These are phyloP conservation scores for Magnolia sinica DNA, from an alignment of 164 flowering plant genomes.

Conservation along the genomic window DNA sequence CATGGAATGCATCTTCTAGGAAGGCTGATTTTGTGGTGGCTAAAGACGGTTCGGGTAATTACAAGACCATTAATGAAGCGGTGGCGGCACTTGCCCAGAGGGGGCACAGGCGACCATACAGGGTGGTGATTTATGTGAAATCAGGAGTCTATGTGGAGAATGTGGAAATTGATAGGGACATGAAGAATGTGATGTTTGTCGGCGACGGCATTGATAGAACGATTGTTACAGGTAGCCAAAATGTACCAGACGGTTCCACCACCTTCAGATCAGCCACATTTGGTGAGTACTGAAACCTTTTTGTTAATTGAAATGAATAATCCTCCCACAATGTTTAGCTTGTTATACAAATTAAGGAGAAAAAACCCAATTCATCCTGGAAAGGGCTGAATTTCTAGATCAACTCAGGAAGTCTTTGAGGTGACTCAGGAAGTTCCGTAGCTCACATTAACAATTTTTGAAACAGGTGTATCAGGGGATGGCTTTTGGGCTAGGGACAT, in stretches of 20 bases:
- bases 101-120: slow-evolving; percentile 15
- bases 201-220: slow-evolving; percentile 69
- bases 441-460: neutral
- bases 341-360: too few species aligned
- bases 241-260: slow-evolving; percentile 47
- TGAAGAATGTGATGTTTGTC: slow-evolving; percentile 49
- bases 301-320: neutral
- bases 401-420: neutral
- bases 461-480: slow-evolving; percentile 51
- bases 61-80: slow-evolving; percentile 51
- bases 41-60: slow-evolving; percentile 59
- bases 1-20: slow-evolving; percentile 37
- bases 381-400: neutral
- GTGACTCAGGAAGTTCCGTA: too few species aligned
- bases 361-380: too few species aligned
- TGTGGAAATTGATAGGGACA: slow-evolving; percentile 34
- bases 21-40: slow-evolving; percentile 57
- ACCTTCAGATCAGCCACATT: slow-evolving; percentile 67
- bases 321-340: too few species aligned
- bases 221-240: slow-evolving; percentile 44
- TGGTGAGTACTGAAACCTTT: slow-evolving; percentile 34
- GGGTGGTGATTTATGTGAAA: slow-evolving; percentile 54
- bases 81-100: slow-evolving; percentile 29
- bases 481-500: slow-evolving; percentile 72
- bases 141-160: slow-evolving; percentile 56